A percentile compares a stretch with the other conserved stretches of the same genome.
Conservation (phyloP, 78 protist species). For the Emiliania huxleyi region DNA sequence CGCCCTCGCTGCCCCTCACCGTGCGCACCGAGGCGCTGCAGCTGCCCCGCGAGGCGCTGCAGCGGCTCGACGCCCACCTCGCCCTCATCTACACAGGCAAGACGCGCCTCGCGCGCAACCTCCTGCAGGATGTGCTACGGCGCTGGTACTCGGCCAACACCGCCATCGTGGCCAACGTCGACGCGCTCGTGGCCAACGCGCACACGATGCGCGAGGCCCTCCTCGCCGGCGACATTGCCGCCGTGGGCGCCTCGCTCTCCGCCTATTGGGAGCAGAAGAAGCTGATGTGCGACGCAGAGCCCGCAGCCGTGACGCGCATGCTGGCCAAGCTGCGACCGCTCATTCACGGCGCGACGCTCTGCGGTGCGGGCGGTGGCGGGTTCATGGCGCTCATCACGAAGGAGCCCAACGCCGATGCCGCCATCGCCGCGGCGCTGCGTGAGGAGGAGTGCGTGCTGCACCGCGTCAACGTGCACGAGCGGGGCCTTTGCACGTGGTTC, state of each 20-base stretch:
- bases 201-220: constrained; percentile 32
- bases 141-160: constrained; percentile 38
- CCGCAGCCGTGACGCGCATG: constrained; percentile 36
- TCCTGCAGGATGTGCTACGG: constrained; percentile 67
- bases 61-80: constrained; percentile 26
- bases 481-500: neutral
- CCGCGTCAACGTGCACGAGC: neutral
- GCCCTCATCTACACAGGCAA: constrained; percentile 64
- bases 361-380: constrained; percentile 83
- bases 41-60: neutral
- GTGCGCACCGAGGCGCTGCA: neutral
- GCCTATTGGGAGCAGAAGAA: constrained; percentile 68
- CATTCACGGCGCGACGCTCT: constrained; percentile 54
- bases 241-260: constrained; percentile 36
- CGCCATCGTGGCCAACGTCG: neutral
- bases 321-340: neutral
- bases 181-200: constrained; percentile 4
- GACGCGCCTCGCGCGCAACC: constrained; percentile 65
- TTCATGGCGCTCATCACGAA: constrained; percentile 58
- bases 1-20: neutral
- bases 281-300: constrained; percentile 51
- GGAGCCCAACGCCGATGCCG: neutral
- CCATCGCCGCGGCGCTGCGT: neutral
- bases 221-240: constrained; percentile 32
- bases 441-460: neutral